Evolutionary conservation across 208 protist genomes (phyloP), one percentile per base, ranked within the genome.

Genomic region (Leishmania braziliensis): DNA sequence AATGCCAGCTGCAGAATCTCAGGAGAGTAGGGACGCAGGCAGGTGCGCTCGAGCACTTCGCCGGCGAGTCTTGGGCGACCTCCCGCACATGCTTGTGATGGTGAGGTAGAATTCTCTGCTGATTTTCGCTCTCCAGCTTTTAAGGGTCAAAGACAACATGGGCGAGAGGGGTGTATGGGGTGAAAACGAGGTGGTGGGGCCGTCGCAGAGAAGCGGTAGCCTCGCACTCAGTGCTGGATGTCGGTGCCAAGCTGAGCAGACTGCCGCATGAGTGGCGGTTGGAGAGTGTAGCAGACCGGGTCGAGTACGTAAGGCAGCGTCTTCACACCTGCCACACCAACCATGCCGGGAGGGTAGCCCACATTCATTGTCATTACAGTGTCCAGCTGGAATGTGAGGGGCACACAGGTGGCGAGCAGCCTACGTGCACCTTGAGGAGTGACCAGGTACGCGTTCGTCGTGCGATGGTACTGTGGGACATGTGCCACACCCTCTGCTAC

Each of bases 381-480:
- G 78, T 97, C 95, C 9, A 97, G 53, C 80, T 97, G 95, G 76
- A 93, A 96, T 60, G 90, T 94, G 50, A 97, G 78, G 18, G 95
- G 95, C 3, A 95, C 68, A 82, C 91, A 95, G 0, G 65, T 54
- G 10, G 87, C 76, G 58, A 96, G 88, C 70, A 97, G 84, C 5
- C 63, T 80, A 0, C 88, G 79, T 29, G 95, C 95, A 10, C 92
- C 95, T 16, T n/a, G 14, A 12, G 92, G 88, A 1, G 75, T 90
- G n/a, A 97, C 51, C 8, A 91, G 89, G 78, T 97, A 97, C 36
- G 90, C 91, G 63, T 89, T 96, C 14, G 95, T 97, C 14, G 95
- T 97, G 14, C 95, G 91, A 81, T 97, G 95, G 75, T 96, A 88
- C 85, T 89, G 89, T 16, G 95, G 93, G 20, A 97, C 95, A 33